Base-by-base conservation (phyloP, 768 basidiomycete species). In the Trametes gibbosa region DNA sequence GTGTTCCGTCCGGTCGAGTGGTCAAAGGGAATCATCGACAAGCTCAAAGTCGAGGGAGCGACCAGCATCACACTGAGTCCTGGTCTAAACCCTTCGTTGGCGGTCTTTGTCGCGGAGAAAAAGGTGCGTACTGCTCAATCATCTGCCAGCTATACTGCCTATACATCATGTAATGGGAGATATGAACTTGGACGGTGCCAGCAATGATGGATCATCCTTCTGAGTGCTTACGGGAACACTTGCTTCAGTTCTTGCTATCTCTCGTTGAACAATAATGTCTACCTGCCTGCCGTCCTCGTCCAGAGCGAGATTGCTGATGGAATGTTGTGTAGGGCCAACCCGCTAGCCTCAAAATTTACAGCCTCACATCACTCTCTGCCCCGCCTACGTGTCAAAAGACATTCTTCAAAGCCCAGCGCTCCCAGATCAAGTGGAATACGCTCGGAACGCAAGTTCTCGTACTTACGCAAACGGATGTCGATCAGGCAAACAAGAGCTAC, bases 401-500 rank as follows among this genome's bases (percentile, higher is more conserved):
- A 8, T 98, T 98, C 73, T 98, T 84, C 84, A 97, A 97, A 77
- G 94, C 95, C 0, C 95, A 98, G 76, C 87, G 89, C 47, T 84
- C 92, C 3, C 84, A 84, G 67, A 87, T 99, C 74, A 98, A 98
- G 75, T 99, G 96, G 96, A 98, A 98, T 69, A 85, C 84, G 8
- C 83, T 95, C 17, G 97, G 96, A 19, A 96, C 95, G 0, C 92
- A 92, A 68, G 89, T 95, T 1, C 78, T 99, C 55, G 81, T 98
- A 59, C 75, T 98, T 37, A 95, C 96, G 0, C 93, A 95, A 69
- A 96, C 95, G 4, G 97, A 99, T 67, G 95, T 98, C 53, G 96
- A 99, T 69, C 92, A 92, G 70, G 89, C 92, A 46, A 96, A 96
- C 73, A 97, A 92, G 82, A 95, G 89, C 68, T 99, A 99, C 73